Evolutionary conservation across 75 land plant genomes (phyloP).

Genomic region (Pinus tabuliformis): DNA sequence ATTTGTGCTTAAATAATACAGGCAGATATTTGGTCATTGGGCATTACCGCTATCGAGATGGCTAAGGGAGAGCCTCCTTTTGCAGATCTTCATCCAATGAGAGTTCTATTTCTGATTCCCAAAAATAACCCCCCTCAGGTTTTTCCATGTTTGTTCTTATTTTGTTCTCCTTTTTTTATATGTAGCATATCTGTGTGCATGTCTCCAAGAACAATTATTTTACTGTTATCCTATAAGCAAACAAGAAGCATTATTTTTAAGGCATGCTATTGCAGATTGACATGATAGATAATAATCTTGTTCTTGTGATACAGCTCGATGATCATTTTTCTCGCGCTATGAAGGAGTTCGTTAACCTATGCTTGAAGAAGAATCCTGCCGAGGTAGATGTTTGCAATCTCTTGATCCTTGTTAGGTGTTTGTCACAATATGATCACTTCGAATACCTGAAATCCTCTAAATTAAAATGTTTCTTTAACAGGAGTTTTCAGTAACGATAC

Average conservation of each 20-base stretch:
- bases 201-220: background rate
- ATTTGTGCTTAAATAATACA: slow-evolving; percentile 29
- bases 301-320: slow-evolving; percentile 70
- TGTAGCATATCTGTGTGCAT: background rate
- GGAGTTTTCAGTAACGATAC: background rate
- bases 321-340: slow-evolving; percentile 96
- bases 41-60: slow-evolving; percentile 98
- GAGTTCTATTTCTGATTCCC: slow-evolving; percentile 96
- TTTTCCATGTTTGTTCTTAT: background rate
- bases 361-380: slow-evolving; percentile 85
- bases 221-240: background rate
- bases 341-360: slow-evolving; percentile 92
- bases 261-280: background rate
- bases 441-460: too few relatives aligned
- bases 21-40: slow-evolving; percentile 99
- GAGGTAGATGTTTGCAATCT: slow-evolving; percentile 48
- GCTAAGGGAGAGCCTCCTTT: slow-evolving; percentile 99
- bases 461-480: background rate
- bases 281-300: background rate
- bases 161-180: background rate
- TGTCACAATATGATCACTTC: background rate
- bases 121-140: slow-evolving; percentile 99
- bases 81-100: slow-evolving; percentile 99
- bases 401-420: background rate
- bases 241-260: background rate